These are phyloP conservation scores for Wickerhamomyces bisporus DNA, from an alignment of 805 yeast genomes.

Conservation along the genomic window DNA sequence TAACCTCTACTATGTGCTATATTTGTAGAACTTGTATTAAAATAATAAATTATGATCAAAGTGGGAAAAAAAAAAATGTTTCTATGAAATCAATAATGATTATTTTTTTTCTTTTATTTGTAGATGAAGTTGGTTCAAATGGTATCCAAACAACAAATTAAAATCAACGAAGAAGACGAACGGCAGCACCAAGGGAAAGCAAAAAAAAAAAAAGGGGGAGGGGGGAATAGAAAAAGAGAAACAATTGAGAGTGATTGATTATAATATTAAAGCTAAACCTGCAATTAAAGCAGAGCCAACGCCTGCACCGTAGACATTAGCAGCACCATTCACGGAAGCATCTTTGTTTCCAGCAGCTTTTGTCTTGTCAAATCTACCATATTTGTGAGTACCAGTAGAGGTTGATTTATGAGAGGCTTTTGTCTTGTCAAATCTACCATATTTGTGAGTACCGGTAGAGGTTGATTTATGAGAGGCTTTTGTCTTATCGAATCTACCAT, in stretches of 20 bases:
- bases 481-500: conserved; percentile 51
- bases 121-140: too few relatives aligned
- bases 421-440: conserved; percentile 50
- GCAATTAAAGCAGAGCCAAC: conserved; percentile 45
- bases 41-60: too few relatives aligned
- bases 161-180: too few relatives aligned
- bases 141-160: too few relatives aligned
- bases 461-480: conserved; percentile 28
- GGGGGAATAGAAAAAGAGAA: background rate
- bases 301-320: conserved; percentile 26
- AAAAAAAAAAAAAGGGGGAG: background rate
- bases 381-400: conserved; percentile 44
- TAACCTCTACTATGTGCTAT: too few relatives aligned
- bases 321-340: conserved; percentile 22
- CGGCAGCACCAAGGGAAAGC: too few relatives aligned
- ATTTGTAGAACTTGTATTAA: background rate
- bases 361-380: conserved; percentile 48
- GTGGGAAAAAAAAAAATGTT: too few relatives aligned
- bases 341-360: conserved; percentile 24
- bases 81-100: too few relatives aligned
- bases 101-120: too few relatives aligned
- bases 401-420: conserved; percentile 27
- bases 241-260: conserved; percentile 11
- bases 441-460: conserved; percentile 47
- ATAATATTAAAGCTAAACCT: conserved; percentile 43